These are phyloP conservation scores for Candida loeiensis DNA, from an alignment of 805 yeast genomes.

Conservation along the genomic window DNA sequence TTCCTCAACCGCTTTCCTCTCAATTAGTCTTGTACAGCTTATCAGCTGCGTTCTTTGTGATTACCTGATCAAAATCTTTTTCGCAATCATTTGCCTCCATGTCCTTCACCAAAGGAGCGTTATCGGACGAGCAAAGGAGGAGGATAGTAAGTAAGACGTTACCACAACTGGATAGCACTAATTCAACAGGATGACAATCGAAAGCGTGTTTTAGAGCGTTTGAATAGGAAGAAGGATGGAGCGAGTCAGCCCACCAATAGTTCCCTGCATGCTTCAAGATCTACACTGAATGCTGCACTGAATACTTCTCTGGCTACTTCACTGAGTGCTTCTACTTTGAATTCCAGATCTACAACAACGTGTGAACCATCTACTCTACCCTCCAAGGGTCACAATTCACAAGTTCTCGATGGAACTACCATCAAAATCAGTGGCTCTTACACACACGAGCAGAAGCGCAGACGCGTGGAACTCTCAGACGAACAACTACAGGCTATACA, in stretches of 20 bases:
- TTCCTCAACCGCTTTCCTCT: not conserved
- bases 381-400: not conserved
- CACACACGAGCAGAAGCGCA: constrained; percentile 15
- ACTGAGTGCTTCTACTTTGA: too few relatives aligned
- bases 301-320: too few relatives aligned
- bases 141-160: constrained; percentile 31
- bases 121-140: constrained; percentile 33
- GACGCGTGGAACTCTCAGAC: constrained; percentile 37
- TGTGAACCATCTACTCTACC: not conserved
- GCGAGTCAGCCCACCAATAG: not conserved
- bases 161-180: not conserved
- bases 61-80: too few relatives aligned
- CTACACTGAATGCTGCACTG: too few relatives aligned
- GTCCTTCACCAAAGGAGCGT: constrained; percentile 19
- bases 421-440: constrained; percentile 6
- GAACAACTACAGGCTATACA: constrained; percentile 51
- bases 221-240: constrained; percentile 32
- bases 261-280: too few relatives aligned
- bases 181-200: constrained; percentile 58
- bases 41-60: too few relatives aligned
- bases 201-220: constrained; percentile 55
- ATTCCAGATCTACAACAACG: too few relatives aligned
- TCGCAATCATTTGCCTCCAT: constrained; percentile 9
- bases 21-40: too few relatives aligned
- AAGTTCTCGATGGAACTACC: constrained; percentile 6